Percentiles rank a stretch among this genome's conserved stretches.
phyloP scores from a whole-genome alignment of 108 stramenopile genomes.

The Cyclotella cryptica region DNA sequence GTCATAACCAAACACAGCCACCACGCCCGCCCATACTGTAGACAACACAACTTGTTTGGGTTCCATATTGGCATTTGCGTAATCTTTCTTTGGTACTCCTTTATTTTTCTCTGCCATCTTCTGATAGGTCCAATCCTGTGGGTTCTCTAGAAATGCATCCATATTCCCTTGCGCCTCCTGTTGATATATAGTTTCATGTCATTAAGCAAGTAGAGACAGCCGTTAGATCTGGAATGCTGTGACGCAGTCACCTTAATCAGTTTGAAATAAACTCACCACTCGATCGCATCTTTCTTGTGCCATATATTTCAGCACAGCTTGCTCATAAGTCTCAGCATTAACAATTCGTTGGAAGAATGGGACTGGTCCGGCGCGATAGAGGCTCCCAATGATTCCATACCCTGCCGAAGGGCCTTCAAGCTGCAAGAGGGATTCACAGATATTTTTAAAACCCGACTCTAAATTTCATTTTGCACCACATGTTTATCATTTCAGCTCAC shows the following conservation, averaged over 20 bases:
- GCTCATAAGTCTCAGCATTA: slow-evolving; percentile 65
- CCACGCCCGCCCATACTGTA: slow-evolving; percentile 46
- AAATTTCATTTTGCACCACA: neutral
- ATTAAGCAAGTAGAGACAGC: neutral
- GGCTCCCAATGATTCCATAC: slow-evolving; percentile 57
- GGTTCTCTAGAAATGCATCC: slow-evolving; percentile 76
- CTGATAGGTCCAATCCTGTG: slow-evolving; percentile 50
- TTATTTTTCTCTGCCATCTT: slow-evolving; percentile 39
- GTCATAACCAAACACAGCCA: slow-evolving; percentile 41
- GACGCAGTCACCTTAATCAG: neutral
- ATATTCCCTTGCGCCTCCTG: slow-evolving; percentile 74
- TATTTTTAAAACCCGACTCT: neutral
- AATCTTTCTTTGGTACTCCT: slow-evolving; percentile 37
- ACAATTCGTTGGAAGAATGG: slow-evolving; percentile 65
- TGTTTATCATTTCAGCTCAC: neutral
- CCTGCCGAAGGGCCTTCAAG: slow-evolving; percentile 55
- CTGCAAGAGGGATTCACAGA: slow-evolving; percentile 12
- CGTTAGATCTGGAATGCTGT: neutral
- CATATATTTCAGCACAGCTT: slow-evolving; percentile 77
- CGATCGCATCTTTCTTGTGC: slow-evolving; percentile 57
- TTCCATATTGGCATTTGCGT: slow-evolving; percentile 50
- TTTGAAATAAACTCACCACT: slow-evolving; percentile 20
- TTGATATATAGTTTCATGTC: neutral
- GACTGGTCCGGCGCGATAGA: slow-evolving; percentile 67
- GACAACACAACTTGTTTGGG: slow-evolving; percentile 34